phyloP scores from a whole-genome alignment of 768 basidiomycete genomes.

The Leccinum longicurvipes region DNA sequence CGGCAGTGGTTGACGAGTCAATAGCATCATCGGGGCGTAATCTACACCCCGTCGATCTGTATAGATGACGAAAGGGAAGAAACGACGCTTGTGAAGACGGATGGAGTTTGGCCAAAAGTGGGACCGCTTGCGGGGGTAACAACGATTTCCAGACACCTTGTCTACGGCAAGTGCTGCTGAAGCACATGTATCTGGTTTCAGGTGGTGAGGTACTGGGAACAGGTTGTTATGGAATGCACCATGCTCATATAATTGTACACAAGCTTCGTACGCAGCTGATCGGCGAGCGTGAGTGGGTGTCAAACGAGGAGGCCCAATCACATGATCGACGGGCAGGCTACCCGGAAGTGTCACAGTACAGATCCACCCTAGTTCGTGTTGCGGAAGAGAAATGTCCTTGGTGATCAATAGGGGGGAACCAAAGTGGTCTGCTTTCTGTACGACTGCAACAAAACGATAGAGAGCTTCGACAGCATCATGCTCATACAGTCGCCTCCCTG shows the following conservation, averaged over 20 bases:
- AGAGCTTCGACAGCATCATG: slow-evolving; percentile 56
- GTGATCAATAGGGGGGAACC: slow-evolving; percentile 21
- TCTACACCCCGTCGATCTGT: slow-evolving; percentile 27
- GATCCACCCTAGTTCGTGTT: slow-evolving; percentile 27
- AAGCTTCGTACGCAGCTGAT: slow-evolving; percentile 56
- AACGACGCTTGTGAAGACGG: slow-evolving; percentile 19
- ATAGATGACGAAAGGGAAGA: slow-evolving; percentile 41
- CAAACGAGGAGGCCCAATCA: slow-evolving; percentile 44
- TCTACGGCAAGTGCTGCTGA: slow-evolving; percentile 17
- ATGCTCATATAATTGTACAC: slow-evolving; percentile 43
- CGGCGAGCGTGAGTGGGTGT: slow-evolving; percentile 55
- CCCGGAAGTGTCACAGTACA: slow-evolving; percentile 52
- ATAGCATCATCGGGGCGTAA: slow-evolving; percentile 59
- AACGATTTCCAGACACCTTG: slow-evolving; percentile 42
- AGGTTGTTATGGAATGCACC: slow-evolving; percentile 52
- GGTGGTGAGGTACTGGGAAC: slow-evolving; percentile 29
- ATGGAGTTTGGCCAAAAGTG: slow-evolving; percentile 59
- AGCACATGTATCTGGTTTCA: not conserved
- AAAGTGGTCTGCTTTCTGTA: slow-evolving; percentile 9
- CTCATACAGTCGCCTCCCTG: slow-evolving; percentile 56
- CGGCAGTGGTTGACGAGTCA: slow-evolving; percentile 69
- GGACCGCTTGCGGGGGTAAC: slow-evolving; percentile 58
- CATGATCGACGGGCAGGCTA: slow-evolving; percentile 37
- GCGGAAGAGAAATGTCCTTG: slow-evolving; percentile 21
- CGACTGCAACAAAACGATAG: slow-evolving; percentile 44